phyloP scores from a whole-genome alignment of 306 rosid genomes.

The Arachis hypogaea region DNA sequence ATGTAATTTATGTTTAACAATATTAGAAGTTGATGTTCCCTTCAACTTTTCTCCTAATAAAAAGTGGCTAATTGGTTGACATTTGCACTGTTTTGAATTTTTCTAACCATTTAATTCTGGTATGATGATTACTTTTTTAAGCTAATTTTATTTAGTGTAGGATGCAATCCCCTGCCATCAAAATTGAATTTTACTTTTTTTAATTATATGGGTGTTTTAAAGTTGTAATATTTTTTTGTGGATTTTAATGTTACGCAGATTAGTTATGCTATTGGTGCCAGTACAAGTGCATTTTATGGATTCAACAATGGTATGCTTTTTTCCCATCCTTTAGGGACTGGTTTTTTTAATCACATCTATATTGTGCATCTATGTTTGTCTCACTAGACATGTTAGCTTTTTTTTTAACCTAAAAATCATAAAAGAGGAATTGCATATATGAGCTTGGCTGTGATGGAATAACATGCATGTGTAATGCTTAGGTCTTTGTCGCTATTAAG shows the following conservation, averaged over 20 bases:
- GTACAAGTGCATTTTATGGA: slow-evolving; percentile 80
- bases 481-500: not conserved
- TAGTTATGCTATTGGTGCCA: slow-evolving; percentile 83
- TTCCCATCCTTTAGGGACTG: not conserved
- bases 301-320: slow-evolving; percentile 64
- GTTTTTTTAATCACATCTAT: not conserved
- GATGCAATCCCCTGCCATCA: no score
- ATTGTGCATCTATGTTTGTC: no score
- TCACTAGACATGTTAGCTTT: no score
- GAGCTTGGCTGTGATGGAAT: slow-evolving; percentile 6
- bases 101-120: no score
- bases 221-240: slow-evolving; percentile 4
- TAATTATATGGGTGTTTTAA: not conserved
- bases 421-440: not conserved
- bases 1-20: slow-evolving; percentile 39
- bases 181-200: not conserved
- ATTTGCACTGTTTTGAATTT: slow-evolving; percentile 9
- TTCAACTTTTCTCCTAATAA: slow-evolving; percentile 27
- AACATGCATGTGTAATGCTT: not conserved
- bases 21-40: slow-evolving; percentile 1
- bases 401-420: no score
- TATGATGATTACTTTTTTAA: no score
- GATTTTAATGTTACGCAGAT: slow-evolving; percentile 46
- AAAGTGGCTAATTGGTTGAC: not conserved
- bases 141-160: no score